Evolutionary conservation across 371 early-diverging fungal genomes (phyloP), one percentile per base, ranked within the genome.

Genomic region (Funneliformis caledonium): DNA sequence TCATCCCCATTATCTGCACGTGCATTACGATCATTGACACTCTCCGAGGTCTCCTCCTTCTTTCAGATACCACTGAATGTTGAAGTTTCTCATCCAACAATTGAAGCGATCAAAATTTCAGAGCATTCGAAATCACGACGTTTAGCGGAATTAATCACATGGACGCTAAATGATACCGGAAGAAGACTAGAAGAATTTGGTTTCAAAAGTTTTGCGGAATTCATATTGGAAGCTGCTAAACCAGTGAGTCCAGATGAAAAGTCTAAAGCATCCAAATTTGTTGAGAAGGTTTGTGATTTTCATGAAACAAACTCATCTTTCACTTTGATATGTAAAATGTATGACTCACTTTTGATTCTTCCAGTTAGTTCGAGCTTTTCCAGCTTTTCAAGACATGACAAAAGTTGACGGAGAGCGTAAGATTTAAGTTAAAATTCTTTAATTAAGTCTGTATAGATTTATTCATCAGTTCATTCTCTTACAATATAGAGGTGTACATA

Each of bases 141-240:
- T 6, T 87, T 95, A 65, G 94, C 92, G 1, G 88, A 91, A 52
- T 88, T 88, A 22, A 88, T 96, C 61, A 85, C 88, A 2, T 83
- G 86, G 5, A 89, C 90, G 0, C 82, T 96, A 59, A 93, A 94
- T 74, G 93, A 92, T 37, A 93, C 93, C 0, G 96, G 95, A 1
- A 85, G 83, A 19, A 87, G 88, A 31, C 82, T 96, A 8, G 80
- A 86, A 72, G 81, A 86, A 6, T 83, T 86, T 42, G 89, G 91
- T 10, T 94, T 89, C 80, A 83, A 87, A 47, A 89, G 91, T 47
- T 80, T 96, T 12, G 93, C 92, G 2, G 84, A 90, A 26, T 95
- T 95, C 84, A 86, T 95, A 45, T 82, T 94, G 81, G 88, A 91
- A 73, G 88, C 89, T 9, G 90, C 91, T 80, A 83, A 88, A 56